These are phyloP conservation scores for Drosera capensis DNA, from an alignment of 148 eudicot genomes.

Conservation along the genomic window DNA sequence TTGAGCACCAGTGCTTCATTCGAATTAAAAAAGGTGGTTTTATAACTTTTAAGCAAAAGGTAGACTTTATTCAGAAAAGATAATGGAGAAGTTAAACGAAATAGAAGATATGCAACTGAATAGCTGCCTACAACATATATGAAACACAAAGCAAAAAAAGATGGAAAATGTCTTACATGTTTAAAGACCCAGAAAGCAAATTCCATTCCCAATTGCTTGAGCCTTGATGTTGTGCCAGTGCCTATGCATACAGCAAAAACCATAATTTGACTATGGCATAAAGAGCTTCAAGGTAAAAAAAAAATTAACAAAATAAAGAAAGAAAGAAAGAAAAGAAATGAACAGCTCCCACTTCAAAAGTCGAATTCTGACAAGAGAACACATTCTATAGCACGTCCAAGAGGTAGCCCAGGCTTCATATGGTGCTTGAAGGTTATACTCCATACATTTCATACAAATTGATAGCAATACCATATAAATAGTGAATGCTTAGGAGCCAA, in stretches of 20 bases:
- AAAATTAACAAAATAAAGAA: neutral
- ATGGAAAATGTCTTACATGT: constrained; percentile 48
- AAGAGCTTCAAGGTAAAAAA: neutral
- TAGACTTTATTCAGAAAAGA: too few species aligned
- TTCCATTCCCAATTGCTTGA: constrained; percentile 96
- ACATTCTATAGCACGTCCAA: too few species aligned
- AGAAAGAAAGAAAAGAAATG: neutral
- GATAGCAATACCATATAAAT: too few species aligned
- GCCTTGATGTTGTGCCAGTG: constrained; percentile 68
- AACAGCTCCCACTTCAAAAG: too few species aligned
- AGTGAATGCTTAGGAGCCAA: too few species aligned
- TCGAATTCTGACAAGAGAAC: too few species aligned
- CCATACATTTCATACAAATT: too few species aligned
- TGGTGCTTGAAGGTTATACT: too few species aligned
- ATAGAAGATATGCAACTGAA: neutral
- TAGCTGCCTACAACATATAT: neutral
- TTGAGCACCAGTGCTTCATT: too few species aligned
- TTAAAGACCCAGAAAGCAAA: constrained; percentile 96
- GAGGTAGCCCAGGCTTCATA: too few species aligned
- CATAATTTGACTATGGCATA: neutral
- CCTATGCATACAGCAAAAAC: constrained; percentile 24
- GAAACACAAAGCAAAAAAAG: neutral
- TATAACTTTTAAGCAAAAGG: too few species aligned
- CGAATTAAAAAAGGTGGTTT: too few species aligned
- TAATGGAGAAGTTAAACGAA: neutral